These are phyloP conservation scores for Triticum turgidum DNA, from an alignment of 176 grass and related monocot genomes.

Conservation along the genomic window DNA sequence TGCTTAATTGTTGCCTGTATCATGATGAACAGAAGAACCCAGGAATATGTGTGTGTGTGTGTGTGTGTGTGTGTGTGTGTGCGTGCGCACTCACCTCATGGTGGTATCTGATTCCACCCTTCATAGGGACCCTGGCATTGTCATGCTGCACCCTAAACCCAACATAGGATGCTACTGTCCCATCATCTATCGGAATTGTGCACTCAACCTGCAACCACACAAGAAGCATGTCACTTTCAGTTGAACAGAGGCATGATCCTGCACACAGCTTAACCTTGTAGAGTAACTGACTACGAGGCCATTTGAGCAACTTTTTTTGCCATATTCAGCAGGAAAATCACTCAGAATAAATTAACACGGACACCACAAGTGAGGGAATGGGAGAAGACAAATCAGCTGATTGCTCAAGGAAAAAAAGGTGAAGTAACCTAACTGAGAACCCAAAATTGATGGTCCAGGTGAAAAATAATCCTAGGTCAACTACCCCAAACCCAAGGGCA, in stretches of 20 bases:
- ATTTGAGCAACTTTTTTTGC: neutral
- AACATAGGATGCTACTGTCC: slow-evolving; percentile 77
- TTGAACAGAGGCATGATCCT: neutral
- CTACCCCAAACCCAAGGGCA: no score
- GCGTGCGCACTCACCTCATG: slow-evolving; percentile 51
- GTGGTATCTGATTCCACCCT: slow-evolving; percentile 95
- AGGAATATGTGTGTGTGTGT: neutral
- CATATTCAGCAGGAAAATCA: slow-evolving; percentile 7
- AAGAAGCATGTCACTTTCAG: neutral
- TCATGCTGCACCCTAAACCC: slow-evolving; percentile 87
- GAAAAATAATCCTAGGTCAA: no score
- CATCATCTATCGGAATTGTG: slow-evolving; percentile 87
- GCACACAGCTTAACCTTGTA: neutral
- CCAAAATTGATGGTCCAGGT: no score
- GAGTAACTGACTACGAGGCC: neutral
- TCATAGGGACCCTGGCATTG: slow-evolving; percentile 95
- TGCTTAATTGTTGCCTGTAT: slow-evolving; percentile 9
- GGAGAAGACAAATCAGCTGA: neutral
- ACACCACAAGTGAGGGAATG: neutral
- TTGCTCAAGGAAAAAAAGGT: no score
- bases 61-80: neutral
- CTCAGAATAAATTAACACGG: neutral
- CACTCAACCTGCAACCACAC: slow-evolving; percentile 79
- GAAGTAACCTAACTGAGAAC: no score
- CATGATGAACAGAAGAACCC: slow-evolving; percentile 19